Evolutionary conservation across 1,284 basidiomycete genomes (phyloP), one percentile per base, ranked within the genome.

Genomic region (Flammula alnicola): DNA sequence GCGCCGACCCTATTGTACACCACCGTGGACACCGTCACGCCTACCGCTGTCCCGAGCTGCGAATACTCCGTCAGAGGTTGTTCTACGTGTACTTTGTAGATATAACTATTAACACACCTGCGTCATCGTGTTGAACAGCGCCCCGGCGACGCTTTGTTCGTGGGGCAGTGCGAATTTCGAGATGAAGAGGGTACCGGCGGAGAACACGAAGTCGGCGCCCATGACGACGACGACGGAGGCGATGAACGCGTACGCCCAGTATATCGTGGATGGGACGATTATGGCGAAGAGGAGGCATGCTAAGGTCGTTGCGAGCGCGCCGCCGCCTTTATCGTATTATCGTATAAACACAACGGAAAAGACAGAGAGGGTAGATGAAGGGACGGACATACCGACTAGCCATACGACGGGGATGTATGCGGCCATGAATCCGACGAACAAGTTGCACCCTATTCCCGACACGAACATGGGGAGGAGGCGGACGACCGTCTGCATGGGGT

Each of bases 201-300:
- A 75, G 64, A 86, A 91, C 9, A 91, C 81, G 60, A 93, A 89
- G 63, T 93, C 91, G 0, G 84, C 88, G 27, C 91, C 91, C 35
- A 90, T 76, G 19, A 92, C 90, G 10, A 79, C 71, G 47, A 91
- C 60, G 54, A 87, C 76, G 30, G 91, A 83, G 1, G 86, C 82
- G 3, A 91, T 88, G 72, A 96, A 94, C 11, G 85, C 86, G 49
- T 80, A 88, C 1, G 83, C 82, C 91, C 91, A 95, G 65, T 88
- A 96, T 1, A 81, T 67, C 3, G 76, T 75, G 3, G 71, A 54
- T 0, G 84, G 78, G 11, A 80, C 62, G 50, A 93, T 84, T 4
- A 91, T 62, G 0, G 91, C 89, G 56, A 93, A 89, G 3, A 94
- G 72, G 25, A 93, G 69, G 49, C 81, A 82, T 0, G 88, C 86